Percentiles rank a stretch among this genome's conserved stretches.
Evolutionary conservation across 83 land plant species (phyloP).

Genomic region (Diphasiastrum complanatum): DNA sequence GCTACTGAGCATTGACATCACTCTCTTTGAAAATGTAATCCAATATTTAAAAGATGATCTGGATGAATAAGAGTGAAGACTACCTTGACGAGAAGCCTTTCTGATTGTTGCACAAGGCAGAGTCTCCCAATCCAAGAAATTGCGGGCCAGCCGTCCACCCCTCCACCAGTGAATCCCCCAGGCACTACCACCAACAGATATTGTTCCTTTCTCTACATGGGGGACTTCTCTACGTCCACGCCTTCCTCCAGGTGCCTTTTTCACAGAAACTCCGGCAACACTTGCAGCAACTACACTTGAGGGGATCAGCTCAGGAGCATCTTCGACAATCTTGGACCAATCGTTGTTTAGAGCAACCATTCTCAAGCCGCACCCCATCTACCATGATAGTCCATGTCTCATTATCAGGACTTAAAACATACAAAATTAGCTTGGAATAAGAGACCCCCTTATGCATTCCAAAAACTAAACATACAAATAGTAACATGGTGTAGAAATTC

Average conservation of each 20-base stretch:
- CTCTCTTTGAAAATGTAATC: not conserved
- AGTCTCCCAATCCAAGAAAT: constrained; percentile 42
- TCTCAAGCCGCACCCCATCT: constrained; percentile 69
- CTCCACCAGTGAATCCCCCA: constrained; percentile 60
- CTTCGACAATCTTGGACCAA: constrained; percentile 63
- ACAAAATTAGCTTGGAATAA: too few relatives aligned
- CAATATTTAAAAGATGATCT: constrained; percentile 5
- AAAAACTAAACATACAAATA: too few relatives aligned
- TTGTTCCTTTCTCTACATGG: not conserved
- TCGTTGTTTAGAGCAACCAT: constrained; percentile 50
- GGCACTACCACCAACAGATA: constrained; percentile 2
- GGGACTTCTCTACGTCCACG: constrained; percentile 17
- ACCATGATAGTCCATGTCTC: too few relatives aligned
- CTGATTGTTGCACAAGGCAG: constrained; percentile 37
- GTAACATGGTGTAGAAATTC: not conserved
- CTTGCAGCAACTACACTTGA: constrained; percentile 5
- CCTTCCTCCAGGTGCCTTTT: constrained; percentile 35
- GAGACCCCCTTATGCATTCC: too few relatives aligned
- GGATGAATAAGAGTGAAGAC: not conserved
- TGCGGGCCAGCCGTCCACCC: constrained; percentile 50
- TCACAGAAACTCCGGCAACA: constrained; percentile 17
- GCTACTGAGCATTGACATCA: too few relatives aligned
- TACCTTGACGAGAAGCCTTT: constrained; percentile 80
- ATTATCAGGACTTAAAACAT: too few relatives aligned
- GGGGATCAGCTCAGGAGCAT: constrained; percentile 27